Conservation (phyloP, 176 grass and related monocot genomes). For the Thinopyrum elongatum region DNA sequence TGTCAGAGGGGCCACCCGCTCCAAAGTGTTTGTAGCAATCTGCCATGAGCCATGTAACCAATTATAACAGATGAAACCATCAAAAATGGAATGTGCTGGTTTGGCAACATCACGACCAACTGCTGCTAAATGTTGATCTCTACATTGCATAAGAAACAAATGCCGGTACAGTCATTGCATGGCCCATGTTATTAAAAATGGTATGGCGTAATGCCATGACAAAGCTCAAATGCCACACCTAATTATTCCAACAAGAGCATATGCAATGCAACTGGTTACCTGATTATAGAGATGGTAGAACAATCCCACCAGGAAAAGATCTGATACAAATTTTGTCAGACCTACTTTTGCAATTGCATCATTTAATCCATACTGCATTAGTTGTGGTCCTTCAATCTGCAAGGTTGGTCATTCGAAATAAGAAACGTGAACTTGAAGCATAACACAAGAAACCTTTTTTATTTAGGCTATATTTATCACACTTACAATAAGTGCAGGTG, state of each 20-base stretch:
- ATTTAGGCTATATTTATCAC: not conserved
- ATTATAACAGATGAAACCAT: slow-evolving; percentile 12
- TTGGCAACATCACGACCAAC: slow-evolving; percentile 5
- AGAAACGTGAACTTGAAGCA: slow-evolving; percentile 7
- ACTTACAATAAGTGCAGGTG: slow-evolving; percentile 89
- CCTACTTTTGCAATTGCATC: slow-evolving; percentile 94
- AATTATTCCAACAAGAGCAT: slow-evolving; percentile 11
- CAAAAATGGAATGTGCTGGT: not conserved
- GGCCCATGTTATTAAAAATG: not conserved
- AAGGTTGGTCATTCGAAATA: slow-evolving; percentile 16
- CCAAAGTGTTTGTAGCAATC: slow-evolving; percentile 96
- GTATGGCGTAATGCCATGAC: not conserved
- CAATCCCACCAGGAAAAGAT: slow-evolving; percentile 91
- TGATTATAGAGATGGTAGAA: slow-evolving; percentile 99
- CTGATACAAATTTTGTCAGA: slow-evolving; percentile 65
- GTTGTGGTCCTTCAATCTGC: slow-evolving; percentile 86
- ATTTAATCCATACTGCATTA: slow-evolving; percentile 75
- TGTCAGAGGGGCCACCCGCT: slow-evolving; percentile 92
- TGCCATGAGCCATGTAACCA: slow-evolving; percentile 37
- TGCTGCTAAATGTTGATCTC: slow-evolving; percentile 21
- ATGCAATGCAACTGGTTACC: slow-evolving; percentile 41
- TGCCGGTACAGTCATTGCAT: not conserved
- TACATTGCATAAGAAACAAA: slow-evolving; percentile 1
- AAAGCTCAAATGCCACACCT: not conserved
- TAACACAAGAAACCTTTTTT: not conserved